phyloP scores from a whole-genome alignment of 441 rosid species.

The Croton setiger region DNA sequence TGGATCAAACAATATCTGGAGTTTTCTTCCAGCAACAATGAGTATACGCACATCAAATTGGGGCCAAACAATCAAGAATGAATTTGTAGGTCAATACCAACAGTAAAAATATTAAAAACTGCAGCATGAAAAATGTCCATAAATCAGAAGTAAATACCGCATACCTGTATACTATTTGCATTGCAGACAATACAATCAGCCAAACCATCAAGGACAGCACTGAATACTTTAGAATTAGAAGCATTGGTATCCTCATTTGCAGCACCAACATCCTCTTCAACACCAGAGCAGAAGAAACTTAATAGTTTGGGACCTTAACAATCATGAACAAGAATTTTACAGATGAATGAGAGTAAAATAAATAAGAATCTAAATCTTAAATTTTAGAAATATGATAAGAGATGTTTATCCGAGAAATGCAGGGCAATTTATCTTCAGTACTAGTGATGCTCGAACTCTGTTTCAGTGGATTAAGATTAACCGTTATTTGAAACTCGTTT shows the following conservation, averaged over 20 bases:
- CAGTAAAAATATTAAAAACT: not conserved
- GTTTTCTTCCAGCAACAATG: not conserved
- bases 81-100: not conserved
- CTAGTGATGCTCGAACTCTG: not conserved
- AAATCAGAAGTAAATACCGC: slow-evolving; percentile 9
- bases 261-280: slow-evolving; percentile 30
- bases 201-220: slow-evolving; percentile 59
- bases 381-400: slow-evolving; percentile 10
- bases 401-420: not conserved
- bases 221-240: slow-evolving; percentile 29
- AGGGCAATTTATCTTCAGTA: not conserved
- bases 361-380: slow-evolving; percentile 2
- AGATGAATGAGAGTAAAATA: slow-evolving; percentile 11
- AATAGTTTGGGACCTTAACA: slow-evolving; percentile 62
- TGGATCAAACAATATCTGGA: not conserved
- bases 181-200: slow-evolving; percentile 61
- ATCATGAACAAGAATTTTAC: slow-evolving; percentile 18
- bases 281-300: slow-evolving; percentile 48
- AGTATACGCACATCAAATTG: not conserved
- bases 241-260: slow-evolving; percentile 30
- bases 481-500: not conserved
- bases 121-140: not conserved
- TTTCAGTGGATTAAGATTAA: not conserved
- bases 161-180: slow-evolving; percentile 44
- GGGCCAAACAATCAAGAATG: not conserved